phyloP scores from a whole-genome alignment of 495 filamentous ascomycete species.

The Geopyxis carbonaria region DNA sequence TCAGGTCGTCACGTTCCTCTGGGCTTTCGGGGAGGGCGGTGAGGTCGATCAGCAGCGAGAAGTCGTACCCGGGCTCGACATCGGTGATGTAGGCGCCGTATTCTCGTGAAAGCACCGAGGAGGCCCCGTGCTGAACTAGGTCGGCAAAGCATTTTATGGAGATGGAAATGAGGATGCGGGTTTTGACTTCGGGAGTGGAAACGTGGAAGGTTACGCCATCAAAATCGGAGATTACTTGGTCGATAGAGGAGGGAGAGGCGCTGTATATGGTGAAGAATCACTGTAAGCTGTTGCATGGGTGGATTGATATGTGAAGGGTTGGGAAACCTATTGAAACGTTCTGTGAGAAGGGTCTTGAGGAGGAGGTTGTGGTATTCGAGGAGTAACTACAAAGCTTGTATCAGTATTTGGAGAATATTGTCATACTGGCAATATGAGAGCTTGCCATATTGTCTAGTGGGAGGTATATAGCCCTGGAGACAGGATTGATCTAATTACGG shows the following conservation, averaged over 20 bases:
- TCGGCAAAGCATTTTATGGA: slow-evolving; percentile 87
- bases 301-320: slow-evolving; percentile 8
- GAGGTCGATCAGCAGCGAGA: slow-evolving; percentile 75
- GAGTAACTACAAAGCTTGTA: slow-evolving; percentile 52
- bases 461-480: no score
- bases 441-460: no score
- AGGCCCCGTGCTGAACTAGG: slow-evolving; percentile 78
- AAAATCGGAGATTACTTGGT: slow-evolving; percentile 96
- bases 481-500: no score
- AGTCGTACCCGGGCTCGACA: slow-evolving; percentile 84
- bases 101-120: slow-evolving; percentile 77
- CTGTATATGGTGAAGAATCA: slow-evolving; percentile 31
- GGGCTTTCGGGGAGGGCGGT: slow-evolving; percentile 65
- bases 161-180: slow-evolving; percentile 83
- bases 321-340: slow-evolving; percentile 75
- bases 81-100: slow-evolving; percentile 81
- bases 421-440: no score
- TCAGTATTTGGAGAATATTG: slow-evolving; percentile 8
- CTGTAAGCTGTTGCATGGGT: slow-evolving; percentile 4
- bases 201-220: slow-evolving; percentile 96
- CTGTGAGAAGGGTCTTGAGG: slow-evolving; percentile 85
- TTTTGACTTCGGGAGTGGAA: slow-evolving; percentile 82
- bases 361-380: slow-evolving; percentile 98
- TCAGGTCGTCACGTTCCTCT: slow-evolving; percentile 68
- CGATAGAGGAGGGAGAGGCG: slow-evolving; percentile 67